phyloP scores from a whole-genome alignment of 208 protist species.

The Kentomonas sorsogonicus region DNA sequence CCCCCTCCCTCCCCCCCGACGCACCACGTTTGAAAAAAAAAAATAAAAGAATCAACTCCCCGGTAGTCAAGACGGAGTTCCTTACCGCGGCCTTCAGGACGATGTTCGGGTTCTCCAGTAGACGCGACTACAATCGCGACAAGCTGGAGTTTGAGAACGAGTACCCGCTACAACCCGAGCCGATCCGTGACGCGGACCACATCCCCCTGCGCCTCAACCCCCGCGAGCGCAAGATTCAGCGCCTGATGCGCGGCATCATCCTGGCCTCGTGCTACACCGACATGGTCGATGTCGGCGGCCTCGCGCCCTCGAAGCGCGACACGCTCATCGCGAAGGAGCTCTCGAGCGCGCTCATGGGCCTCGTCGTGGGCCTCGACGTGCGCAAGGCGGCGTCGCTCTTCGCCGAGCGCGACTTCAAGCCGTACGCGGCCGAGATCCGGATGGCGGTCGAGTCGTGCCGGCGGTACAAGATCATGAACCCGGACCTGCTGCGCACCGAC shows the following conservation, averaged over 20 bases:
- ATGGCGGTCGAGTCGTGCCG: conserved; percentile 77
- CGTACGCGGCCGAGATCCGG: conserved; percentile 60
- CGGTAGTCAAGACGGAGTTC: not conserved
- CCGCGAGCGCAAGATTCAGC: conserved; percentile 82
- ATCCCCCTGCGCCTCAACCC: conserved; percentile 83
- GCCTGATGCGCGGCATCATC: conserved; percentile 84
- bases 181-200: conserved; percentile 70
- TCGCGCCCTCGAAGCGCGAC: conserved; percentile 63
- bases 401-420: conserved; percentile 55
- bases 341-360: conserved; percentile 71
- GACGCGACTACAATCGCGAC: conserved; percentile 1
- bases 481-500: conserved; percentile 88
- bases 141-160: conserved; percentile 38
- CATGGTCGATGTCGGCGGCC: conserved; percentile 72
- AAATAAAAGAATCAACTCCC: not conserved
- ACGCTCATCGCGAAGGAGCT: conserved; percentile 71
- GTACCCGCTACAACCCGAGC: conserved; percentile 70
- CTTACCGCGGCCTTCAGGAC: not conserved
- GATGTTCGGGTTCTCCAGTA: not conserved
- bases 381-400: conserved; percentile 48
- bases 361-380: conserved; percentile 76
- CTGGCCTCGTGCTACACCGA: conserved; percentile 88
- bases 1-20: too few relatives aligned
- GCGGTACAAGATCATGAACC: conserved; percentile 94
- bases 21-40: conserved; percentile 1